A percentile compares a stretch with the other conserved stretches of the same genome.
Conservation (phyloP, 1,139 yeast genomes). For the Lodderomyces parapsilosis region DNA sequence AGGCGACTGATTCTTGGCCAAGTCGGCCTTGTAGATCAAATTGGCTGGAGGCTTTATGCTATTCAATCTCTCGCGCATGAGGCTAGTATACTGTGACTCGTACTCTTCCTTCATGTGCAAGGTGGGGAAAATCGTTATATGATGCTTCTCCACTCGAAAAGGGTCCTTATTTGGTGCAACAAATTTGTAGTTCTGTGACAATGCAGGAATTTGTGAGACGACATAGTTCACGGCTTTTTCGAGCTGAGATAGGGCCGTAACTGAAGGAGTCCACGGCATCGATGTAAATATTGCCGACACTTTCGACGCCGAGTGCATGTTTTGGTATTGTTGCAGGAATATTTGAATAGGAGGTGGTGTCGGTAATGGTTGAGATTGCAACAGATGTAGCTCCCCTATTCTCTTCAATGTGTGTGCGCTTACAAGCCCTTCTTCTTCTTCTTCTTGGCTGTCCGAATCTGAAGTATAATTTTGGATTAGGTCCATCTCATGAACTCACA, state of each 20-base stretch:
- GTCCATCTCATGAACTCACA: no score
- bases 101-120: neutral
- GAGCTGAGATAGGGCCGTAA: conserved; percentile 2
- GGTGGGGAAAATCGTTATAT: conserved; percentile 8
- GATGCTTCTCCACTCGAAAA: conserved; percentile 8
- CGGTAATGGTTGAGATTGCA: no score
- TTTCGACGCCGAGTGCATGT: conserved; percentile 3
- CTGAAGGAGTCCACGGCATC: conserved; percentile 13
- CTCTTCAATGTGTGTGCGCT: neutral
- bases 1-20: neutral
- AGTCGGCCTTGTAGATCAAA: neutral
- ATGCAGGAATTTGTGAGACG: conserved; percentile 6
- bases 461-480: conserved; percentile 13
- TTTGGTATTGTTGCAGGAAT: conserved; percentile 14
- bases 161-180: conserved; percentile 8
- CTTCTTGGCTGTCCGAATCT: conserved; percentile 9
- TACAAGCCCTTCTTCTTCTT: conserved; percentile 7
- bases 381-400: neutral
- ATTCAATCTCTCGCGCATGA: neutral
- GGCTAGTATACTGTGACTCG: neutral
- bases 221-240: conserved; percentile 5
- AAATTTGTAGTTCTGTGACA: conserved; percentile 10
- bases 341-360: conserved; percentile 9
- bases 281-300: conserved; percentile 7
- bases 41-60: neutral